phyloP scores from a whole-genome alignment of 495 filamentous ascomycete species.

The Penicillium ucsense region DNA sequence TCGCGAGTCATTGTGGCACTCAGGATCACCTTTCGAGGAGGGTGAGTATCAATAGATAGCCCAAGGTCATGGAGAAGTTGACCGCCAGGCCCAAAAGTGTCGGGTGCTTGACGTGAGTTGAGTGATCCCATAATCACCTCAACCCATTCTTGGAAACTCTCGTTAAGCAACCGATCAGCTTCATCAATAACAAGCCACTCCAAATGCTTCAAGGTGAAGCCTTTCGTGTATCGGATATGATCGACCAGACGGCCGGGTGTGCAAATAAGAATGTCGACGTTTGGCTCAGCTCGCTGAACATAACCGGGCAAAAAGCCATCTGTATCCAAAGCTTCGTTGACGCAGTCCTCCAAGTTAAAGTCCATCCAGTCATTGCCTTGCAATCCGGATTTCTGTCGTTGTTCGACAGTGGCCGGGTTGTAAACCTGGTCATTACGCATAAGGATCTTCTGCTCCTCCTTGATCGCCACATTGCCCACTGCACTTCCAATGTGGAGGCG shows the following conservation, averaged over 20 bases:
- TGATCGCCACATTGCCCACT: constrained; percentile 66
- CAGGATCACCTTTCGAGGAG: constrained; percentile 64
- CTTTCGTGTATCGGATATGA: constrained; percentile 75
- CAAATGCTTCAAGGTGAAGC: constrained; percentile 70
- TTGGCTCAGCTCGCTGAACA: constrained; percentile 51
- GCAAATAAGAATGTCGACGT: constrained; percentile 81
- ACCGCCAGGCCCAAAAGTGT: constrained; percentile 39
- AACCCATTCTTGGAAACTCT: constrained; percentile 90
- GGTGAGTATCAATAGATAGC: constrained; percentile 26
- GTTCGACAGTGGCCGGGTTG: constrained; percentile 44
- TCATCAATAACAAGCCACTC: constrained; percentile 92
- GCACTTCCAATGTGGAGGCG: constrained; percentile 69
- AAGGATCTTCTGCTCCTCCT: constrained; percentile 61
- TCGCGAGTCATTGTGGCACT: constrained; percentile 94
- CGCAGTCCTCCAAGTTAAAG: constrained; percentile 36
- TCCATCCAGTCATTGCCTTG: constrained; percentile 38
- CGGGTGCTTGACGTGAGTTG: constrained; percentile 37
- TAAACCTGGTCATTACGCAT: constrained; percentile 53
- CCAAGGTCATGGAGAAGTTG: constrained; percentile 27
- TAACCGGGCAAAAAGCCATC: constrained; percentile 47
- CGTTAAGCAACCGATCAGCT: constrained; percentile 82
- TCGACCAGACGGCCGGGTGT: constrained; percentile 91
- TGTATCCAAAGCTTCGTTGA: constrained; percentile 28
- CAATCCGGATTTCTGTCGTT: constrained; percentile 26
- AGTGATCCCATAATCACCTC: constrained; percentile 59